Evolutionary conservation across 768 basidiomycete genomes (phyloP), one percentile per base, ranked within the genome.

Genomic region (Hypholoma fasciculare): DNA sequence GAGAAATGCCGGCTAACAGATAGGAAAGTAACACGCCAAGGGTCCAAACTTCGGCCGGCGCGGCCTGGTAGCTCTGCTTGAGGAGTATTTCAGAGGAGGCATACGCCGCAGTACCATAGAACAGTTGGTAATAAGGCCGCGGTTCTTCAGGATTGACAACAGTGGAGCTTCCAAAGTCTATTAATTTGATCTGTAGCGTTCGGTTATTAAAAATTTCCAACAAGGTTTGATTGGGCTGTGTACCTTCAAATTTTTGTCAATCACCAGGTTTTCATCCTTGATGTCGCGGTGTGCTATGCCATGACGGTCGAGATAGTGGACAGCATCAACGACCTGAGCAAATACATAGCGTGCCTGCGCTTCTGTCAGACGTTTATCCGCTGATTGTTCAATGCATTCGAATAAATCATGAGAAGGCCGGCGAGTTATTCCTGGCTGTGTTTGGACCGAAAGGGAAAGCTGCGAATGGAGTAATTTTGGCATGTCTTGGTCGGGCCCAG

Each of bases 31-130:
- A 84, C 36, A 98, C 92, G 16, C 96, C 96, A 20, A 97, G 84
- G 7, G 91, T 93, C 96, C 96, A 99, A 44, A 98, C 85, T 71
- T 99, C 96, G 23, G 94, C 94, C 39, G 96, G 95, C 0, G 94
- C 87, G 0, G 96, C 95, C 59, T 91, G 92, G 69, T 99, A 98
- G 11, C 86, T 82, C 68, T 86, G 86, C 71, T 94, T 94, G 30
- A 83, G 84, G 46, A 98, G 85, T 61, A 98, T 92, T 71, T 99
- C 96, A 3, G 96, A 90, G 16, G 96, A 89, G 3, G 96, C 96
- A 68, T 98, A 99, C 44, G 95, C 96, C 7, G 94, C 91, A 54
- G 93, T 96, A 23, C 96, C 96, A 69, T 90, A 97, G 73, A 96
- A 97, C 40, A 87, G 80, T 34, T 79, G 81, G 73, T 94, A 89